A percentile compares a stretch with the other conserved stretches of the same genome.
These are phyloP conservation scores for Jasminum sambac DNA, from an alignment of 257 asterid genomes.

Conservation along the genomic window DNA sequence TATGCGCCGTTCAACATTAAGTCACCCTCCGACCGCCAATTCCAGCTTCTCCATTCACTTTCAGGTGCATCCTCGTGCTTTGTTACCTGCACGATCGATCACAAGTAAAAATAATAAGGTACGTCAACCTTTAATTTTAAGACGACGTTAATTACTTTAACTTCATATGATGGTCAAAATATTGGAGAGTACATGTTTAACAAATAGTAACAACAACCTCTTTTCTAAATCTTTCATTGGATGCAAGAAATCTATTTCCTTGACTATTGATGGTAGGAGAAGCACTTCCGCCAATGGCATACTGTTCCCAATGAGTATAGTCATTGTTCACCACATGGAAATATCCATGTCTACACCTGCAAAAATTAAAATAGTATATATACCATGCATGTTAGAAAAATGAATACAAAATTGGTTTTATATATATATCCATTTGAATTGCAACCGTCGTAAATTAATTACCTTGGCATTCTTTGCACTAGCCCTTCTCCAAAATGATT, in stretches of 20 bases:
- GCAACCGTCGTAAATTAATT: not conserved
- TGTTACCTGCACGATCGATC: slow-evolving; percentile 54
- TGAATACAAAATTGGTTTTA: not conserved
- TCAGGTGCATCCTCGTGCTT: slow-evolving; percentile 91
- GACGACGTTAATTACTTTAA: too few species aligned
- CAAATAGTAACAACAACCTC: slow-evolving; percentile 45
- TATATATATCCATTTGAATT: not conserved
- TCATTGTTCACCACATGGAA: slow-evolving; percentile 91
- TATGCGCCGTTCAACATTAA: slow-evolving; percentile 82
- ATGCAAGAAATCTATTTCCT: slow-evolving; percentile 84
- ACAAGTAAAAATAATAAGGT: too few species aligned
- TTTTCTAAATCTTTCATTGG: slow-evolving; percentile 42
- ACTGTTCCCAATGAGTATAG: slow-evolving; percentile 90
- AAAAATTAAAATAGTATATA: not conserved
- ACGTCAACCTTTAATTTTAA: too few species aligned
- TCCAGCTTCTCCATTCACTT: slow-evolving; percentile 76
- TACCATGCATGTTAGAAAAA: not conserved
- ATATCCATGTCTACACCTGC: slow-evolving; percentile 90
- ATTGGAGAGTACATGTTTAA: too few species aligned
- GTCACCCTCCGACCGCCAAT: slow-evolving; percentile 89
- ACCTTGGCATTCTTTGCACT: slow-evolving; percentile 94
- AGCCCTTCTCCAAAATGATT: slow-evolving; percentile 90
- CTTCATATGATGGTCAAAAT: too few species aligned
- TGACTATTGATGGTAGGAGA: slow-evolving; percentile 80
- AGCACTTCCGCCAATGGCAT: slow-evolving; percentile 91